phyloP scores from a whole-genome alignment of 208 protist genomes.

The Leishmania mexicana region DNA sequence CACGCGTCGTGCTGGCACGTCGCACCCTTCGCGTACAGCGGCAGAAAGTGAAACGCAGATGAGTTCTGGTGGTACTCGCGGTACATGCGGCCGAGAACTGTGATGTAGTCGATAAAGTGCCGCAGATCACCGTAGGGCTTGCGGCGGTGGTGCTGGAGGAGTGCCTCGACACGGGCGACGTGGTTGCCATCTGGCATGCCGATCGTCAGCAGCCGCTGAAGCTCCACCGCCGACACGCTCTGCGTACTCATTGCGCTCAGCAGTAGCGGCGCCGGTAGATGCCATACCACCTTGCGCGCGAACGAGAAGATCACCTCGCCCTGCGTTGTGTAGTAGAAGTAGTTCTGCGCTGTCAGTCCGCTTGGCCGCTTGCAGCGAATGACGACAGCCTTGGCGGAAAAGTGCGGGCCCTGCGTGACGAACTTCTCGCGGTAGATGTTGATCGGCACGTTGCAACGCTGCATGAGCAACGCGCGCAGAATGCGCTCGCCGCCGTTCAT shows the following conservation, averaged over 20 bases:
- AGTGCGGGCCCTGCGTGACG: slow-evolving; percentile 90
- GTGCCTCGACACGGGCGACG: slow-evolving; percentile 76
- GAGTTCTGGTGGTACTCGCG: slow-evolving; percentile 73
- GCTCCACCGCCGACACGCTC: slow-evolving; percentile 53
- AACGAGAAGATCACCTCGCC: slow-evolving; percentile 91
- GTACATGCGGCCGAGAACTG: slow-evolving; percentile 84
- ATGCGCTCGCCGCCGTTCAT: slow-evolving; percentile 98
- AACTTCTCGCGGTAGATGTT: slow-evolving; percentile 93
- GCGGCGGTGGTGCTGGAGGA: slow-evolving; percentile 88
- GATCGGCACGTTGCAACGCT: slow-evolving; percentile 95
- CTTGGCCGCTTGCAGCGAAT: slow-evolving; percentile 96
- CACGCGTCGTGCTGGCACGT: slow-evolving; percentile 90
- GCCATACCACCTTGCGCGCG: slow-evolving; percentile 84
- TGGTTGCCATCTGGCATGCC: slow-evolving; percentile 62
- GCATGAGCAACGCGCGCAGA: slow-evolving; percentile 96
- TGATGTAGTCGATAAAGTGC: slow-evolving; percentile 79
- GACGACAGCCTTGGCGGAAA: slow-evolving; percentile 95
- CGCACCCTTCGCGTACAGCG: slow-evolving; percentile 60
- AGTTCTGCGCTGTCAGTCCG: slow-evolving; percentile 93
- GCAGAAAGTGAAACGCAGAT: slow-evolving; percentile 75
- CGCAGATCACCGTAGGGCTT: slow-evolving; percentile 78
- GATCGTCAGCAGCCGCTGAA: slow-evolving; percentile 72
- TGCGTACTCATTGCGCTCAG: slow-evolving; percentile 69
- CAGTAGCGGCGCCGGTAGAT: slow-evolving; percentile 81
- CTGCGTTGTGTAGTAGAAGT: slow-evolving; percentile 96